Conservation (phyloP, 129 eudicot species). For the Saposhnikovia divaricata region DNA sequence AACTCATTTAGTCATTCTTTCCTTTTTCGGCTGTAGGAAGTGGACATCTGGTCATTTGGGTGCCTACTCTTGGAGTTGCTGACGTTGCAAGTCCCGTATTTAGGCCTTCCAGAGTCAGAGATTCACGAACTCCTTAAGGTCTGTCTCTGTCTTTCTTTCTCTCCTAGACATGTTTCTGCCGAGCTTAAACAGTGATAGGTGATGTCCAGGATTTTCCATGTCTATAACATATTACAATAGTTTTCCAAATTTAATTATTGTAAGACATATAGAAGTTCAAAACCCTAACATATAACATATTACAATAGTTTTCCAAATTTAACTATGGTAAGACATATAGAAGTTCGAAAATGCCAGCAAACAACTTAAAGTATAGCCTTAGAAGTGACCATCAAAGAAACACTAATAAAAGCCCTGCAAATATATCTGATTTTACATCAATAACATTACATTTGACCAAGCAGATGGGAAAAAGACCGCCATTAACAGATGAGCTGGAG, state of each 20-base stretch:
- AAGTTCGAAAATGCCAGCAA: neutral
- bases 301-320: neutral
- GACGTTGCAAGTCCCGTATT: conserved; percentile 75
- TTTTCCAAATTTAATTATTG: neutral
- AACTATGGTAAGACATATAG: neutral
- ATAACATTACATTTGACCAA: conserved; percentile 1
- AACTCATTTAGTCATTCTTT: neutral
- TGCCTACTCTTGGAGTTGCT: conserved; percentile 72
- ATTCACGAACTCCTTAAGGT: conserved; percentile 63
- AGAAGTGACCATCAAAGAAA: neutral
- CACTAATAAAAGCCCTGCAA: neutral
- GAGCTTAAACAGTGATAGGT: neutral
- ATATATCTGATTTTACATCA: neutral
- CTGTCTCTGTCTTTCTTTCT: conserved; percentile 5
- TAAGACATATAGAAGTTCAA: neutral
- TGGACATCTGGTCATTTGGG: conserved; percentile 94
- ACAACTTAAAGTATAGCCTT: too few species aligned
- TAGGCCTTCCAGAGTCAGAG: conserved; percentile 53
- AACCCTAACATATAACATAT: neutral
- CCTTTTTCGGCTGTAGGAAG: conserved; percentile 49
- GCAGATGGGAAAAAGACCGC: conserved; percentile 83
- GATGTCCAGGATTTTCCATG: neutral
- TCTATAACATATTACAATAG: neutral
- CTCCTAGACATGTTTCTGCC: neutral
- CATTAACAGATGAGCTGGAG: conserved; percentile 57